Conservation (phyloP, 352 stramenopile species). For the Thalassiosira mediterranea region DNA sequence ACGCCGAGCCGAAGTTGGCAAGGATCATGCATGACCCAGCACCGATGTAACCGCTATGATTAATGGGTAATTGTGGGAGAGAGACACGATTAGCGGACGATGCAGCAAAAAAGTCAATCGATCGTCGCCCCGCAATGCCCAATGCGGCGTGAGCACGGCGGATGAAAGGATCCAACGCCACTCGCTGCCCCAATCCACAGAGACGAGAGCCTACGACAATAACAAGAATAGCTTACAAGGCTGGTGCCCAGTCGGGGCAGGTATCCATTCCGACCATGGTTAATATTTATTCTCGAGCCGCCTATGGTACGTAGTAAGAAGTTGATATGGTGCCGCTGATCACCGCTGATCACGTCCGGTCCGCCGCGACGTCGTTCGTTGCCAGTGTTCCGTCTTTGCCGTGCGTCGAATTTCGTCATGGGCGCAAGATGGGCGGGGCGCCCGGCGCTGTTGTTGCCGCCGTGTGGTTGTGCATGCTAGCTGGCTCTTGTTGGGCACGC, state of each 20-base stretch:
- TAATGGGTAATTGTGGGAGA: background rate
- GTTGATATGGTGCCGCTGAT: too few relatives aligned
- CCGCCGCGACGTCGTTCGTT: too few relatives aligned
- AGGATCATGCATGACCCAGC: constrained; percentile 80
- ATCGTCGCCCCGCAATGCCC: background rate
- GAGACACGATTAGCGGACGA: constrained; percentile 9
- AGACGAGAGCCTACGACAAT: background rate
- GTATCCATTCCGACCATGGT: constrained; percentile 60
- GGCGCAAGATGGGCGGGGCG: too few relatives aligned
- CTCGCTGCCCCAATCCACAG: background rate
- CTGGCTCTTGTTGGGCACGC: too few relatives aligned
- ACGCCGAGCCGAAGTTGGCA: constrained; percentile 74
- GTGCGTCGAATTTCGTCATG: too few relatives aligned
- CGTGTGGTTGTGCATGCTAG: too few relatives aligned
- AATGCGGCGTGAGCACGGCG: background rate
- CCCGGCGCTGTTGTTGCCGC: too few relatives aligned
- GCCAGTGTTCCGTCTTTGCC: too few relatives aligned
- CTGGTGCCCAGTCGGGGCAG: constrained; percentile 69
- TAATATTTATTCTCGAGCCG: too few relatives aligned
- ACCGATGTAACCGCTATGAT: constrained; percentile 73
- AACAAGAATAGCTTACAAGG: constrained; percentile 64
- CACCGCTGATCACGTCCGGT: too few relatives aligned
- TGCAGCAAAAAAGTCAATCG: constrained; percentile 2
- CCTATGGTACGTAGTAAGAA: too few relatives aligned
- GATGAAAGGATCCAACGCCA: constrained; percentile 3